Evolutionary conservation across 2,329 filamentous ascomycete genomes (phyloP).

Genomic region (Balansia obtecta): DNA sequence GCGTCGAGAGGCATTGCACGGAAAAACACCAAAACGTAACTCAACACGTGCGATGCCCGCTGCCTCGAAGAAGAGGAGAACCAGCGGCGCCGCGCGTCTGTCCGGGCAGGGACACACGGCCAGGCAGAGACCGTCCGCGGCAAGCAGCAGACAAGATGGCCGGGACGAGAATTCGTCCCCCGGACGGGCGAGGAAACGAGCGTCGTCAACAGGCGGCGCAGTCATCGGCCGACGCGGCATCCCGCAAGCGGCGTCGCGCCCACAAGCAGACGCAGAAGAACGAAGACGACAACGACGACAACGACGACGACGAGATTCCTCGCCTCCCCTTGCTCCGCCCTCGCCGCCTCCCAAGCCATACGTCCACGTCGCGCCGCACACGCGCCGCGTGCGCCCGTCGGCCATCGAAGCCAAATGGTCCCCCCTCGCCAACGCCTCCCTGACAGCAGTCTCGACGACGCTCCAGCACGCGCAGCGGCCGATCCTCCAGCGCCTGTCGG

Average conservation of each 20-base stretch:
- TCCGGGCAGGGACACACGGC: constrained; percentile 9
- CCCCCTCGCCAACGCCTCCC: constrained; percentile 39
- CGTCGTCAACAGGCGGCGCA: not conserved
- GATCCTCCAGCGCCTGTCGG: constrained; percentile 44
- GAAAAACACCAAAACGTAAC: no score
- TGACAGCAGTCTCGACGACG: constrained; percentile 42
- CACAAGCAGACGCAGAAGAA: no score
- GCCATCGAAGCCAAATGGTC: constrained; percentile 59
- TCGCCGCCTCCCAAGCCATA: constrained; percentile 27
- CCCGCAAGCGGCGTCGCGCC: not conserved
- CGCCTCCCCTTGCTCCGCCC: no score
- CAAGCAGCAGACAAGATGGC: not conserved
- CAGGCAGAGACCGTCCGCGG: not conserved
- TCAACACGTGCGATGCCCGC: not conserved
- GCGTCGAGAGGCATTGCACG: no score
- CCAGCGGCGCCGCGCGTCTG: constrained; percentile 12
- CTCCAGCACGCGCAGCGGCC: constrained; percentile 48
- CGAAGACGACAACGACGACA: no score
- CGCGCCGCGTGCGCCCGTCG: constrained; percentile 43
- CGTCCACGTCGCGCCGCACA: constrained; percentile 37
- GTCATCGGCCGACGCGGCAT: constrained; percentile 6
- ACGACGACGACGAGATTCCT: no score
- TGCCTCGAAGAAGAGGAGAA: not conserved
- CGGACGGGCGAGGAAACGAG: not conserved
- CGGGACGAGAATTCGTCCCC: not conserved